Evolutionary conservation across 345 rosid species (phyloP).

Genomic region (Viola odorata): DNA sequence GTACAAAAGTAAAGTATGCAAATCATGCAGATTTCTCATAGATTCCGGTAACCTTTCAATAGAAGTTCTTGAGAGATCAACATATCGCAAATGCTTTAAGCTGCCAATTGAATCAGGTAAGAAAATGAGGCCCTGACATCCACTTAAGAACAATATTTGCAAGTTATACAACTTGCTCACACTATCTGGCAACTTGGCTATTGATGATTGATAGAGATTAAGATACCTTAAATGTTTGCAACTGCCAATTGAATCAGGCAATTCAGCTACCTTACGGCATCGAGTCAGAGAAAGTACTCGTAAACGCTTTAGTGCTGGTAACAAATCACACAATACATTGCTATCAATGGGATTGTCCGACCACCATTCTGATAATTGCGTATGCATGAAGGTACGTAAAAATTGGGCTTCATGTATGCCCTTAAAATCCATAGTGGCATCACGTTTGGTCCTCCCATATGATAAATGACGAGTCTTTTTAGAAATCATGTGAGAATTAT

Average conservation of each 20-base stretch:
- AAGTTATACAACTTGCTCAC: not conserved
- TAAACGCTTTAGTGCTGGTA: not conserved
- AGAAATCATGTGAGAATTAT: conserved; percentile 8
- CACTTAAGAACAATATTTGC: not conserved
- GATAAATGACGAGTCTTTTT: conserved; percentile 32
- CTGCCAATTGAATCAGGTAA: conserved; percentile 9
- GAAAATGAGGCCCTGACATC: not conserved
- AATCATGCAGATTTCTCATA: not conserved
- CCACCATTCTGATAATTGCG: not conserved
- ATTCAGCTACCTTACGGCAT: not conserved
- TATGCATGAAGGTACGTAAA: conserved; percentile 10
- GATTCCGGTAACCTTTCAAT: conserved; percentile 2
- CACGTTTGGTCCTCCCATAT: not conserved
- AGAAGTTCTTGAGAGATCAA: conserved; percentile 4
- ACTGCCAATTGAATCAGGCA: conserved; percentile 1
- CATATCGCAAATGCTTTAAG: conserved; percentile 2
- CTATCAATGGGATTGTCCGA: not conserved
- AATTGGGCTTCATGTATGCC: not conserved
- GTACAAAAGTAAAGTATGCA: conserved; percentile 8
- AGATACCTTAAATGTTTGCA: conserved; percentile 11
- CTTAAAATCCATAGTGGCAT: not conserved
- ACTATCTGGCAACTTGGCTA: not conserved
- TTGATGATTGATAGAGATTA: not conserved
- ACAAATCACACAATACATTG: not conserved
- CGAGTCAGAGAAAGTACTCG: conserved; percentile 4